Base-by-base conservation (phyloP, 148 eudicot genomes). In the Spergularia bocconei region DNA sequence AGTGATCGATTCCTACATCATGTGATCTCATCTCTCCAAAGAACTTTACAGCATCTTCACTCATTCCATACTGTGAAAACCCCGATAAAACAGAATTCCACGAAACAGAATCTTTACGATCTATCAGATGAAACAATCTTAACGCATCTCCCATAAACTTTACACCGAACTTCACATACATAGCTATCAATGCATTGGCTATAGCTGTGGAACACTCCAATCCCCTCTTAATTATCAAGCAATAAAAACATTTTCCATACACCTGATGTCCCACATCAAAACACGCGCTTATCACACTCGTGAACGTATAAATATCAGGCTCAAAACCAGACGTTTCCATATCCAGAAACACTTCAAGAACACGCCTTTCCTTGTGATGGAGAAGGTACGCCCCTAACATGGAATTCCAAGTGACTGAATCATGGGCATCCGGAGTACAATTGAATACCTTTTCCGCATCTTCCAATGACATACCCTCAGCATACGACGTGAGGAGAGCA, bases 1-100 rank as follows among this genome's bases (percentile, higher is more conserved):
- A 92, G 54, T 90, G 92, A 71, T 92, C 88, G 19, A 85, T 79
- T 21, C 78, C 85, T 65, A 86, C 72, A 72, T 82, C 51, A 58
- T 70, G 71, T 6, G 78, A 78, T 23, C 77, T 86, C 87, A 92
- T 87, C 67, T 79, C 79, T 21, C 51, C 76, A 70, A 92, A 90
- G 69, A 88, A 77, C 59, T 78, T 92, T 44, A 92, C 48, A 36
- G 87, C 85, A 78, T 82, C 79, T 83, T 88, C 97, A 79, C 90
- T 87, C 73, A 78, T 74, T 48, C 97, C 95, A 36, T 76, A 83
- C 63, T 90, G 95, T 69, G 97, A 84, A 74, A 87, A 82, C 41
- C 90, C 97, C 10, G 82, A 87, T 70, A 88, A 82, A 76, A 92
- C 81, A 41, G 94, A 86, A 82, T 92, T 92, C 94, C 97, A 92